These are phyloP conservation scores for Pythium aquatile DNA, from an alignment of 352 stramenopile genomes.

Conservation along the genomic window DNA sequence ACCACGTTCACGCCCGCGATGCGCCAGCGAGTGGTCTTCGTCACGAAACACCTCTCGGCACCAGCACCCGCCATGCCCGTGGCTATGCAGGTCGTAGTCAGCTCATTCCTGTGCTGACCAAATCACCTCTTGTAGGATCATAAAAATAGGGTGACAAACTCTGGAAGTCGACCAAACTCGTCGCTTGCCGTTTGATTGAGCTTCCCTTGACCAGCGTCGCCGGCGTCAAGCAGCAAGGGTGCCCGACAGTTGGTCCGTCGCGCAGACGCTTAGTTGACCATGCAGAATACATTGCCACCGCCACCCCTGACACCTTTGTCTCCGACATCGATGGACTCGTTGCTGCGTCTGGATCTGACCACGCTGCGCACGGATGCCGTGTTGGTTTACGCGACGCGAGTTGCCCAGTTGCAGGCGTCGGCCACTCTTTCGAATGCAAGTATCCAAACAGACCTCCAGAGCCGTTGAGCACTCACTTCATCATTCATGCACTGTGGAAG, in stretches of 20 bases:
- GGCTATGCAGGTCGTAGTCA: constrained; percentile 10
- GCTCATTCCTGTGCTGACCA: constrained; percentile 22
- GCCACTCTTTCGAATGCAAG: constrained; percentile 24
- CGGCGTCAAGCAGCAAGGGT: not conserved
- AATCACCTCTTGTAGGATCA: not conserved
- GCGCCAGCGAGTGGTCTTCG: constrained; percentile 8
- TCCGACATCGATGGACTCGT: constrained; percentile 29
- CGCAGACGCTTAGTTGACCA: not conserved
- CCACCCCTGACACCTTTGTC: constrained; percentile 1
- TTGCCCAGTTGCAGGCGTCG: constrained; percentile 22
- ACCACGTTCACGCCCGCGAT: constrained; percentile 13
- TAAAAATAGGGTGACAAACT: constrained; percentile 17
- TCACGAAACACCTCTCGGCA: not conserved
- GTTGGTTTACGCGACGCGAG: constrained; percentile 32
- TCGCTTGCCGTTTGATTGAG: constrained; percentile 4
- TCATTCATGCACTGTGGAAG: too few species aligned
- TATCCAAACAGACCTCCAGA: not conserved
- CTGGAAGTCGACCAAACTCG: not conserved
- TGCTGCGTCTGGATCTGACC: constrained; percentile 33
- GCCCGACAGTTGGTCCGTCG: too few species aligned
- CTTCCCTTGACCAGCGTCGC: not conserved
- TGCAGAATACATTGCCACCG: not conserved
- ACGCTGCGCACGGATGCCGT: constrained; percentile 26
- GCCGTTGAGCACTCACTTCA: not conserved
- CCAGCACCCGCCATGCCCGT: not conserved